Conservation (phyloP, 2,329 filamentous ascomycete genomes). For the Blumeriella jaapii region DNA sequence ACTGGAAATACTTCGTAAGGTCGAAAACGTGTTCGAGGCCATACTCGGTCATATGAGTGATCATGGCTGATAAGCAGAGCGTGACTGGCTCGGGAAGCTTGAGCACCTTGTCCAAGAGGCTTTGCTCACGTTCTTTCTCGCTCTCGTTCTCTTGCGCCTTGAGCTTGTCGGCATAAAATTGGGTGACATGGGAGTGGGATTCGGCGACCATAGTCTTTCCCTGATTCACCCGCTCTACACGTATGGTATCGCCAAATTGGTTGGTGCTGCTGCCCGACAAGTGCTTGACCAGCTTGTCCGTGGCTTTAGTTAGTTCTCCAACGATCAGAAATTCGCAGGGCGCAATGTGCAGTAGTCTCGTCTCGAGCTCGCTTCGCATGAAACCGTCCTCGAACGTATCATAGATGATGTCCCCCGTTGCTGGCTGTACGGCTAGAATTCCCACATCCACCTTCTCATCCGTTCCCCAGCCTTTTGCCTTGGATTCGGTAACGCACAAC, state of each 20-base stretch:
- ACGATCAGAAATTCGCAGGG: constrained; percentile 93
- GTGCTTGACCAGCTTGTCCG: constrained; percentile 84
- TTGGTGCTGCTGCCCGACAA: constrained; percentile 82
- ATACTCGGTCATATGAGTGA: constrained; percentile 82
- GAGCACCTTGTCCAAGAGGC: constrained; percentile 75
- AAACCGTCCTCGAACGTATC: constrained; percentile 96
- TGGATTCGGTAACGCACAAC: constrained; percentile 80
- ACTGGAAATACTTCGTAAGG: constrained; percentile 92
- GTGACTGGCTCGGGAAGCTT: constrained; percentile 76
- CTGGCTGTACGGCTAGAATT: constrained; percentile 85
- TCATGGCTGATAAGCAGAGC: constrained; percentile 92
- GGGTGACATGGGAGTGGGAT: constrained; percentile 77
- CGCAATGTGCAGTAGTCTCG: constrained; percentile 84
- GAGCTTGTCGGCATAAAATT: constrained; percentile 83
- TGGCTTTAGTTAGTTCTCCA: constrained; percentile 78
- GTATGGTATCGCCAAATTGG: constrained; percentile 81
- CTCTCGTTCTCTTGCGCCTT: constrained; percentile 43
- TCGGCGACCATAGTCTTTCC: constrained; percentile 73
- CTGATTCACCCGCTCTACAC: constrained; percentile 69
- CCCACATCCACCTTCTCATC: constrained; percentile 92
- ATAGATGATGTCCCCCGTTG: constrained; percentile 91
- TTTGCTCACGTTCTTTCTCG: constrained; percentile 42
- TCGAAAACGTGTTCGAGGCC: constrained; percentile 92
- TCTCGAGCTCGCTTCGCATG: constrained; percentile 94
- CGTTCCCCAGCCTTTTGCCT: constrained; percentile 67